Conservation (phyloP, 2,329 filamentous ascomycete species). For the Aspergillus fumigatus region DNA sequence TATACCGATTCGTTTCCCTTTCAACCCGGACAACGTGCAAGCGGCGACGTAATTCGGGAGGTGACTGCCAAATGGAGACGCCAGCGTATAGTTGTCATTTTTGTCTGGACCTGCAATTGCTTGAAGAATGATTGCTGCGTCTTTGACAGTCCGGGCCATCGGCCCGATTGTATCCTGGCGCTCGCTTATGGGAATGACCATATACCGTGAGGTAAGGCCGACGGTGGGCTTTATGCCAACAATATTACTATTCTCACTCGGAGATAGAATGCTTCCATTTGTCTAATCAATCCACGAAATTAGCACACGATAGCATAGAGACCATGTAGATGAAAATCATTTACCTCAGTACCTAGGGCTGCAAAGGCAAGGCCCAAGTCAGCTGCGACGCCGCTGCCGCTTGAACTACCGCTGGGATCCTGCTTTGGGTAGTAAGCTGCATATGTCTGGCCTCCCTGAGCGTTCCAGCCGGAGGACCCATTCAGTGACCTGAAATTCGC, state of each 20-base stretch:
- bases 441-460: slow-evolving; percentile 58
- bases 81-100: slow-evolving; percentile 55
- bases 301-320: not conserved
- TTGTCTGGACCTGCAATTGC: slow-evolving; percentile 54
- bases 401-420: slow-evolving; percentile 59
- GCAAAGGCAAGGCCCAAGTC: slow-evolving; percentile 58
- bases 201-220: slow-evolving; percentile 54
- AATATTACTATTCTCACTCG: slow-evolving; percentile 52
- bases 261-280: slow-evolving; percentile 59
- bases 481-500: slow-evolving; percentile 58
- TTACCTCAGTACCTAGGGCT: slow-evolving; percentile 55
- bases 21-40: slow-evolving; percentile 50
- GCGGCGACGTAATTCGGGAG: slow-evolving; percentile 59
- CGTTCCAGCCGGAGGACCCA: slow-evolving; percentile 57
- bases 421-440: slow-evolving; percentile 59
- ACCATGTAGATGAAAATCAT: not conserved
- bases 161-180: slow-evolving; percentile 55
- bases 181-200: slow-evolving; percentile 62
- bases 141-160: slow-evolving; percentile 55
- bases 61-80: slow-evolving; percentile 50
- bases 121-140: slow-evolving; percentile 54
- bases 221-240: slow-evolving; percentile 66
- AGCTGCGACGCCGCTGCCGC: slow-evolving; percentile 57
- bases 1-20: slow-evolving; percentile 60
- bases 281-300: slow-evolving; percentile 39